Percentiles rank a stretch among this genome's conserved stretches.
phyloP scores from a whole-genome alignment of 129 eudicot genomes.

The Centaurea solstitialis region DNA sequence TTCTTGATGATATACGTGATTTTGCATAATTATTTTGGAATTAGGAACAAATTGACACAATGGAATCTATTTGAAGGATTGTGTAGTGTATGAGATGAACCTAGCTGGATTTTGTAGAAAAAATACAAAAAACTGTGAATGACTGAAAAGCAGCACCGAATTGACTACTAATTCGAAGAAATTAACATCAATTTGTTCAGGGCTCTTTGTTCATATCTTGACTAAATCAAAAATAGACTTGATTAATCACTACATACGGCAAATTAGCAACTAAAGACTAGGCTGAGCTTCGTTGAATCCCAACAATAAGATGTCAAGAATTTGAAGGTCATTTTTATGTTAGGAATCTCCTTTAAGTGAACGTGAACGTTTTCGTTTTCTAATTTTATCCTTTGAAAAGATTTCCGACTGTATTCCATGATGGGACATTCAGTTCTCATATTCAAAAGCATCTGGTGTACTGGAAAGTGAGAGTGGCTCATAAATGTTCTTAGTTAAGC shows the following conservation, averaged over 20 bases:
- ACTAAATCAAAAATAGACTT: neutral
- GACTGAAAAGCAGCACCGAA: neutral
- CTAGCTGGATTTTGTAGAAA: neutral
- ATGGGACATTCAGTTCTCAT: no score
- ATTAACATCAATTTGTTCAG: neutral
- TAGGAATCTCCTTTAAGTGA: neutral
- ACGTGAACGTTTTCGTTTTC: neutral
- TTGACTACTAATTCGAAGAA: neutral
- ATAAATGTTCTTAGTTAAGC: neutral
- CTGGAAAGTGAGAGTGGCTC: neutral
- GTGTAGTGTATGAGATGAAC: neutral
- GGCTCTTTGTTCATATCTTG: neutral
- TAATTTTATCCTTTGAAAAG: neutral
- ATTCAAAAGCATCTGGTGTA: no score
- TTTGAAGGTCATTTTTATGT: neutral
- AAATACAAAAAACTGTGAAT: neutral
- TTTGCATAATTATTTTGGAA: neutral
- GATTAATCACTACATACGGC: neutral
- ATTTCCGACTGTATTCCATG: neutral
- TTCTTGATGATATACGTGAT: constrained; percentile 8
- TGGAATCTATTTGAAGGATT: neutral
- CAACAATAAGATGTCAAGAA: constrained; percentile 7
- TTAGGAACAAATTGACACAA: neutral
- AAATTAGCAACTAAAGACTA: neutral
- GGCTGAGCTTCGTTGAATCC: neutral